A percentile compares a stretch with the other conserved stretches of the same genome.
These are phyloP conservation scores for Diaporthe citri DNA, from an alignment of 2,329 filamentous ascomycete species.

Conservation along the genomic window DNA sequence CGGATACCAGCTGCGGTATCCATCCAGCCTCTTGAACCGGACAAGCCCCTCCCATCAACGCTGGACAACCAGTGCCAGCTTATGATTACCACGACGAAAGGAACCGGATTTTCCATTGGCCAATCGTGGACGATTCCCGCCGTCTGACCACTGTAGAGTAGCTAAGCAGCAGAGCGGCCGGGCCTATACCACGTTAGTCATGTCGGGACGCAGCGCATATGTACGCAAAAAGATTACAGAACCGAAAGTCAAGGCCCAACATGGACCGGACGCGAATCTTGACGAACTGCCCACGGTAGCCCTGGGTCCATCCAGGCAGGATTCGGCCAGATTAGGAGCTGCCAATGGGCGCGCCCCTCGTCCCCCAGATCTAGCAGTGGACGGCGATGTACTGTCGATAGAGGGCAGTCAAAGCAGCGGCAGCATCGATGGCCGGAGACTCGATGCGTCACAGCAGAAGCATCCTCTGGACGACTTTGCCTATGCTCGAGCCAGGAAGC, in stretches of 20 bases:
- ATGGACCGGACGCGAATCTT: slow-evolving; percentile 10
- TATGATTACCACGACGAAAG: background rate
- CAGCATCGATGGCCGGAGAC: slow-evolving; percentile 52
- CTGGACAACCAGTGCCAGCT: background rate
- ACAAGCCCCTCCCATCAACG: background rate
- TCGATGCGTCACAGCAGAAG: slow-evolving; percentile 43
- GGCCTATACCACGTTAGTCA: slow-evolving; percentile 45
- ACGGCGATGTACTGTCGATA: slow-evolving; percentile 46
- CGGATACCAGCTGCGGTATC: slow-evolving; percentile 3
- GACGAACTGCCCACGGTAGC: slow-evolving; percentile 52
- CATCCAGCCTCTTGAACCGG: slow-evolving; percentile 36
- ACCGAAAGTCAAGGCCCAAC: slow-evolving; percentile 52
- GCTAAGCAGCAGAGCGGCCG: background rate
- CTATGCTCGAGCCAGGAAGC: slow-evolving; percentile 57
- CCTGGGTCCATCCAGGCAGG: slow-evolving; percentile 48
- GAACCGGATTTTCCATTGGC: background rate
- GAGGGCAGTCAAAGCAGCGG: slow-evolving; percentile 54
- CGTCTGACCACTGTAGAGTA: background rate
- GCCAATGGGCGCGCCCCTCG: slow-evolving; percentile 60
- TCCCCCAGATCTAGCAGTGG: slow-evolving; percentile 56
- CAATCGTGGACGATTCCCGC: background rate
- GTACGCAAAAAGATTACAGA: slow-evolving; percentile 71
- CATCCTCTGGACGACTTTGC: slow-evolving; percentile 58
- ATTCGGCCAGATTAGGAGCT: slow-evolving; percentile 55
- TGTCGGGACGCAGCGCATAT: slow-evolving; percentile 71